Base-by-base conservation (phyloP, 768 basidiomycete genomes). In the Mycena metata region DNA sequence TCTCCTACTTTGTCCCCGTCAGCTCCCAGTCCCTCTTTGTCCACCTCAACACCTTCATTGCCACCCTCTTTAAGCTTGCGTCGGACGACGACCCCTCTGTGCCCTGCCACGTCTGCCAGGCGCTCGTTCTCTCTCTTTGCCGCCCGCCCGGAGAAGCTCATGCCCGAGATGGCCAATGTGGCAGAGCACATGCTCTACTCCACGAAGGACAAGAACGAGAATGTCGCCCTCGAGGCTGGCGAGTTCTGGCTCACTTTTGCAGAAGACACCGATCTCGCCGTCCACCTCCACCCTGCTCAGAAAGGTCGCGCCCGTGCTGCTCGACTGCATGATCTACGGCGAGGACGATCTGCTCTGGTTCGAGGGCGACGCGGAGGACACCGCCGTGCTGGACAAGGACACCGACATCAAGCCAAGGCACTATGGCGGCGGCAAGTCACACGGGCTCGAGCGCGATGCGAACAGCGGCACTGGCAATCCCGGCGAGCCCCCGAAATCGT, bases 201-300 rank as follows among this genome's bases (percentile, higher is more conserved):
- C 33, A 98, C 96, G 16, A 96, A 96, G 81, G 96, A 98, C 84
- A 93, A 94, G 82, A 96, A 98, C 78, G 96, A 98, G 81, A 92
- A 91, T 69, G 97, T 96, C 60, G 96, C 97, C 3, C 85, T 99
- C 56, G 98, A 99, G 82, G 98, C 98, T 24, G 98, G 96, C 86
- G 98, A 99, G 85, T 99, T 99, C 80, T 99, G 98, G 98, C 85
- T 99, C 68, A 98, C 96, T 1, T 99, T 99, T 76, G 96, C 98
- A 17, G 98, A 99, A 78, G 96, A 98, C 73, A 90, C 90, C 42
- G 95, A 96, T 56, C 85, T 99, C 24, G 90, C 90, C 12, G 88
- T 90, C 3, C 94, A 92, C 77, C 84, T 99, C 33, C 91, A 90
- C 67, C 96, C 96, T 96, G 67, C 85, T 99, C 11, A 90, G 85